Base-by-base conservation (phyloP, 176 grass and related monocot species). In the Raddia distichophylla region DNA sequence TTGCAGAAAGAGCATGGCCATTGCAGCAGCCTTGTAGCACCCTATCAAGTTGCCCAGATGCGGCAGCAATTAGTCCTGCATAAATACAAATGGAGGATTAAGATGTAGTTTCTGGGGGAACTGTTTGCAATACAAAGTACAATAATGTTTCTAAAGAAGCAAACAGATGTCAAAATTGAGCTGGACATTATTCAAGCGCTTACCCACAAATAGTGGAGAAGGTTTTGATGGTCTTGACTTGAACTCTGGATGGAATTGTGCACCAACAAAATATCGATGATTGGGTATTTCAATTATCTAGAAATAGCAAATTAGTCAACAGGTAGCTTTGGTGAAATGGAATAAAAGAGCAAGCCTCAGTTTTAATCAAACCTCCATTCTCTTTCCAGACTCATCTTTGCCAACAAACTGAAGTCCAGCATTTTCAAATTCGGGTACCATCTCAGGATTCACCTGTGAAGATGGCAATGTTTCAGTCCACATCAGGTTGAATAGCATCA, bases 171-270 rank as follows among this genome's bases (percentile, higher is more conserved):
- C 15, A 51, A 76, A 59, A 66, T 19, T 71, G 2, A 53, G 48
- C 9, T 19, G 32, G 34, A 64, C 17, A 58, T 77, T 49, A 51
- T 49, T 49, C 13, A 43, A 5, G n/a, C 74, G 57, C 76, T 90
- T 91, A 99, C 97, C 97, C 67, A 93, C 82, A 92, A 99, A 99
- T 48, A 96, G 76, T 17, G 93, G 89, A 67, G 97, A 96, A 73
- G 97, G 97, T 33, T 90, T 96, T 64, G 92, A 87, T 67, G 97
- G 93, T 74, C 93, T 88, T 67, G 97, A 99, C 86, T 95, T 93
- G 80, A 99, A 99, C 81, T 99, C 97, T 0, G 93, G 97, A 91
- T 99, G 97, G 74, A 99, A 99, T 74, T 99, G 97, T 64, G 94
- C 87, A 0, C 97, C 97, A 67, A 99, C 83, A 61, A 93, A 99